phyloP scores from a whole-genome alignment of 176 grass and related monocot species.

The Calamus simplicifolius region DNA sequence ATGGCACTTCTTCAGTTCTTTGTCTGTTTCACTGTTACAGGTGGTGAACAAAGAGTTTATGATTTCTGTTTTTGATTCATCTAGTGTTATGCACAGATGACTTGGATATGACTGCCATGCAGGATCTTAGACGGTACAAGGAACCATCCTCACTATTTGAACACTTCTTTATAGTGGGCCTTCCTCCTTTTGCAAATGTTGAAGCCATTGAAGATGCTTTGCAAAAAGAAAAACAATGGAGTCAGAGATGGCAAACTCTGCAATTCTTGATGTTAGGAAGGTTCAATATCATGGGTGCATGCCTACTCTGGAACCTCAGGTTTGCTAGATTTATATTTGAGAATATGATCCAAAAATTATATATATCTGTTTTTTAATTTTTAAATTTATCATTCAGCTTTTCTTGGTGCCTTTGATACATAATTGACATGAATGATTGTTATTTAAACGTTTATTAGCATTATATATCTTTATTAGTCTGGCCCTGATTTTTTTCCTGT shows the following conservation, averaged over 20 bases:
- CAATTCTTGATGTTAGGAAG: conserved; percentile 63
- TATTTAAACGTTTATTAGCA: no score
- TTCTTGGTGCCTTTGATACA: not conserved
- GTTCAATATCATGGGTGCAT: conserved; percentile 54
- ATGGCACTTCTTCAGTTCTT: no score
- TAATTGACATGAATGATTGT: no score
- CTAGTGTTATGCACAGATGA: conserved; percentile 6
- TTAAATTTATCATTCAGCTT: not conserved
- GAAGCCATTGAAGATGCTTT: conserved; percentile 82
- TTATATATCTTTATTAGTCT: no score
- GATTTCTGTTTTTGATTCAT: not conserved
- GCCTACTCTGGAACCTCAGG: conserved; percentile 86
- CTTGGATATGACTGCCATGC: conserved; percentile 17
- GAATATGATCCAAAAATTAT: not conserved
- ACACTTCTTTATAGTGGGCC: conserved; percentile 82
- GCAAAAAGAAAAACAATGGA: conserved; percentile 88
- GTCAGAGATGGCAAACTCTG: conserved; percentile 50
- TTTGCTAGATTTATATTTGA: conserved; percentile 30
- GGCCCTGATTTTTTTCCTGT: no score
- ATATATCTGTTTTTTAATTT: no score
- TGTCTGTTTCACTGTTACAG: no score
- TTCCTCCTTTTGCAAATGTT: conserved; percentile 91
- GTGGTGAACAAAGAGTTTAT: not conserved
- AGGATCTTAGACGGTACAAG: conserved; percentile 60
- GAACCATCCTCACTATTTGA: conserved; percentile 71